A percentile compares a stretch with the other conserved stretches of the same genome.
Conservation (phyloP, 306 rosid genomes). For the Spatholobus suberectus region DNA sequence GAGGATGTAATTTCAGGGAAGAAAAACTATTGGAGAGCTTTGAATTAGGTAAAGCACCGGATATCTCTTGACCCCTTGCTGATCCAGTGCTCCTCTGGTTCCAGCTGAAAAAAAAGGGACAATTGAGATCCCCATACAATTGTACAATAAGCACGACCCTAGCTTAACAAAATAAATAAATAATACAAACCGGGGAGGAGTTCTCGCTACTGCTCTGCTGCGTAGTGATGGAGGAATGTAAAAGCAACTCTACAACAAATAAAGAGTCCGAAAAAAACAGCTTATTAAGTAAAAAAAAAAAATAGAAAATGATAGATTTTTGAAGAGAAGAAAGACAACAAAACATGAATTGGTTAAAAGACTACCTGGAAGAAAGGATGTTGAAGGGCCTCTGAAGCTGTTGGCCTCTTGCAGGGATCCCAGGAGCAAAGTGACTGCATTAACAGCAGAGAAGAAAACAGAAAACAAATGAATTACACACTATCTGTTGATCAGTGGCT, state of each 20-base stretch:
- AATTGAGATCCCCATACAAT: background rate
- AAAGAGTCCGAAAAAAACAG: background rate
- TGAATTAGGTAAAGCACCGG: slow-evolving; percentile 62
- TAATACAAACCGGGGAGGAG: slow-evolving; percentile 87
- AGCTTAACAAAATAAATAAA: too few species aligned
- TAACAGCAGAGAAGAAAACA: background rate
- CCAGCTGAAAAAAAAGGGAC: slow-evolving; percentile 53
- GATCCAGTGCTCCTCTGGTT: slow-evolving; percentile 62
- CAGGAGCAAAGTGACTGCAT: slow-evolving; percentile 91
- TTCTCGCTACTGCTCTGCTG: slow-evolving; percentile 65
- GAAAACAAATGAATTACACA: background rate
- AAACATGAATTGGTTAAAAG: slow-evolving; percentile 14
- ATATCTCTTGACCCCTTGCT: slow-evolving; percentile 63
- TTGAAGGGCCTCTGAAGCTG: slow-evolving; percentile 92
- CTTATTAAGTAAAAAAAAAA: background rate
- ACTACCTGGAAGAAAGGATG: slow-evolving; percentile 96
- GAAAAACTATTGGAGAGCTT: slow-evolving; percentile 62
- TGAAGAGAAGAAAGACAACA: background rate
- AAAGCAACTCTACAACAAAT: slow-evolving; percentile 73
- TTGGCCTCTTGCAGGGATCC: slow-evolving; percentile 97
- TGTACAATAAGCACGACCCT: background rate
- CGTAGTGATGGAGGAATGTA: slow-evolving; percentile 96
- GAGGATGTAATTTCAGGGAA: slow-evolving; percentile 63
- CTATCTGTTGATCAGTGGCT: background rate
- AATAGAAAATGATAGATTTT: background rate